phyloP scores from a whole-genome alignment of 2,329 filamentous ascomycete species.

The Alternaria triticina region DNA sequence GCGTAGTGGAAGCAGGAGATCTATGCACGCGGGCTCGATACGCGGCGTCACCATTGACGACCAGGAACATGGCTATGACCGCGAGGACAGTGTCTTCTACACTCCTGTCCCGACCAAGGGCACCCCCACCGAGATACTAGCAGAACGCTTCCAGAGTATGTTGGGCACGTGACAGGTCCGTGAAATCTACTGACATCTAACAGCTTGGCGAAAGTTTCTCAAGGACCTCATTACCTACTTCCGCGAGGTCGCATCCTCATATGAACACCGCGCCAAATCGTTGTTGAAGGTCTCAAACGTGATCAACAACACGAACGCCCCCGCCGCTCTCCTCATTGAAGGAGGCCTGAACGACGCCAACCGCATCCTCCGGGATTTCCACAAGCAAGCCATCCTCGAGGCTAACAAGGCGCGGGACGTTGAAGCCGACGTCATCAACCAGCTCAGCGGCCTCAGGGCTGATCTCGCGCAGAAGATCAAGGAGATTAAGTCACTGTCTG shows the following conservation, averaged over 20 bases:
- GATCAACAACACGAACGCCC: constrained; percentile 78
- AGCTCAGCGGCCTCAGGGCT: constrained; percentile 81
- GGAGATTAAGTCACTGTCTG: constrained; percentile 91
- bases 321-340: constrained; percentile 76
- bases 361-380: constrained; percentile 79
- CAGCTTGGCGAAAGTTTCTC: constrained; percentile 92
- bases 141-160: constrained; percentile 86
- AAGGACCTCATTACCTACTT: constrained; percentile 96
- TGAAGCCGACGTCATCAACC: constrained; percentile 87
- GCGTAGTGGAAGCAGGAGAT: constrained; percentile 80
- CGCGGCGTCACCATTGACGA: constrained; percentile 78
- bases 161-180: neutral
- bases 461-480: constrained; percentile 97
- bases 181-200: constrained; percentile 22
- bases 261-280: constrained; percentile 83
- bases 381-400: constrained; percentile 79
- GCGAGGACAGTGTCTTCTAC: constrained; percentile 84
- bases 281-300: constrained; percentile 83
- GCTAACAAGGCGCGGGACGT: constrained; percentile 89
- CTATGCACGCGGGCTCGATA: constrained; percentile 85
- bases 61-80: constrained; percentile 65
- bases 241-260: constrained; percentile 86
- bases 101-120: constrained; percentile 88
- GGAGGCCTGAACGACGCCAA: constrained; percentile 89
- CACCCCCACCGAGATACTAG: constrained; percentile 85